phyloP scores from a whole-genome alignment of 768 basidiomycete species.

The Tulasnella sp. region DNA sequence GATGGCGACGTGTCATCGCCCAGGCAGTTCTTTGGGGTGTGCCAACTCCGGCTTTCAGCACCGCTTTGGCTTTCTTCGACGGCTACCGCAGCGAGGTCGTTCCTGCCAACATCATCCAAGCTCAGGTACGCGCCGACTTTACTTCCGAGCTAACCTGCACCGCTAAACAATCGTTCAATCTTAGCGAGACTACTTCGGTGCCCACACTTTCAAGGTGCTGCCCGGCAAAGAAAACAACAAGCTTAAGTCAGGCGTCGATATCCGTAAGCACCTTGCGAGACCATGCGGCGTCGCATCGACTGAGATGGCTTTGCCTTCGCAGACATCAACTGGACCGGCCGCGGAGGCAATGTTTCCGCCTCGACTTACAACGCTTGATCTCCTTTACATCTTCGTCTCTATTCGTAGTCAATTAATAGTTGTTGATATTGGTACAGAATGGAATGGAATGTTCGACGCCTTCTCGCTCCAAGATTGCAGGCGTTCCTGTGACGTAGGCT shows the following conservation, averaged over 20 bases:
- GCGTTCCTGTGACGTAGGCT: constrained; percentile 2
- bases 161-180: neutral
- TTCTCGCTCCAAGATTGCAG: neutral
- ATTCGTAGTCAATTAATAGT: constrained; percentile 6
- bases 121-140: constrained; percentile 54
- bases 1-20: constrained; percentile 96
- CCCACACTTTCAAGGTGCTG: constrained; percentile 94
- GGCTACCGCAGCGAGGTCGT: constrained; percentile 95
- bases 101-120: constrained; percentile 93
- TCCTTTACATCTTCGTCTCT: neutral
- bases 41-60: constrained; percentile 95
- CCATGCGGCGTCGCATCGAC: neutral
- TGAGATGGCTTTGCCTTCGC: neutral
- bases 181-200: constrained; percentile 95
- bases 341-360: constrained; percentile 91
- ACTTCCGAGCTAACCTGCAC: constrained; percentile 34
- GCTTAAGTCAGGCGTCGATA: constrained; percentile 77
- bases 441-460: neutral
- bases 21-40: constrained; percentile 98
- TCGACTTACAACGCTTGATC: constrained; percentile 62
- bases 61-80: constrained; percentile 97
- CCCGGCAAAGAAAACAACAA: constrained; percentile 85
- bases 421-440: constrained; percentile 3
- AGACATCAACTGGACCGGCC: constrained; percentile 99
- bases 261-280: constrained; percentile 58